Evolutionary conservation across 1,139 yeast species (phyloP).

Genomic region (Yamadazyma diddensiae): DNA sequence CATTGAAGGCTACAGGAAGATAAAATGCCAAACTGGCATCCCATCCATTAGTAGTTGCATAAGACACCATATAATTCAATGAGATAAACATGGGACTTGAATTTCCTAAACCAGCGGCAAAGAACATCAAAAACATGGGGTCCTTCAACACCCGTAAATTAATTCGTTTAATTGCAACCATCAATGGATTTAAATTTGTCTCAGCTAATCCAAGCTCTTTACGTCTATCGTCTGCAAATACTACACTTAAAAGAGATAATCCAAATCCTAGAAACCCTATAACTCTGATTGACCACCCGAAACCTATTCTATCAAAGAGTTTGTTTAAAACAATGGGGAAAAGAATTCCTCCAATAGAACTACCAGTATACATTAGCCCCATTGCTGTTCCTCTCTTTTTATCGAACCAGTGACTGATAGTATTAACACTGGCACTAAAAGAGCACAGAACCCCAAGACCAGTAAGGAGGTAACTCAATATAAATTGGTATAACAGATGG

Average conservation of each 20-base stretch:
- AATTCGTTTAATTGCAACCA: constrained; percentile 17
- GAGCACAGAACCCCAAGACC: constrained; percentile 26
- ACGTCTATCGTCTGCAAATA: constrained; percentile 21
- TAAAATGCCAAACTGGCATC: constrained; percentile 20
- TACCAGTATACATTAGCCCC: constrained; percentile 26
- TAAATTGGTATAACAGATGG: constrained; percentile 23
- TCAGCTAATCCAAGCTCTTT: constrained; percentile 14
- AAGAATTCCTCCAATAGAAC: constrained; percentile 27
- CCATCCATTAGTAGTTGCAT: constrained; percentile 27
- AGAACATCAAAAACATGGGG: constrained; percentile 19
- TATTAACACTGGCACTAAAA: constrained; percentile 24
- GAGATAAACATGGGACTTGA: constrained; percentile 19
- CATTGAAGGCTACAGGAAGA: constrained; percentile 26
- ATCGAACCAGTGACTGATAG: constrained; percentile 23
- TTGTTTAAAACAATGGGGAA: constrained; percentile 22
- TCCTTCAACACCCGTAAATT: constrained; percentile 21
- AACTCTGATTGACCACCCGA: constrained; percentile 27
- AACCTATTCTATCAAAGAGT: constrained; percentile 24
- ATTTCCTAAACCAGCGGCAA: constrained; percentile 24
- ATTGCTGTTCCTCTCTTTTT: constrained; percentile 22
- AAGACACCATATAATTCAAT: constrained; percentile 25
- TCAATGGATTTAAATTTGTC: constrained; percentile 3
- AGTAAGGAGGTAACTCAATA: constrained; percentile 20
- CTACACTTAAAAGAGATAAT: constrained; percentile 1
- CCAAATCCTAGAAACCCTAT: constrained; percentile 16